Evolutionary conservation across 2,329 filamentous ascomycete species (phyloP), one percentile per base, ranked within the genome.

Genomic region (Karstenula rhodostoma): DNA sequence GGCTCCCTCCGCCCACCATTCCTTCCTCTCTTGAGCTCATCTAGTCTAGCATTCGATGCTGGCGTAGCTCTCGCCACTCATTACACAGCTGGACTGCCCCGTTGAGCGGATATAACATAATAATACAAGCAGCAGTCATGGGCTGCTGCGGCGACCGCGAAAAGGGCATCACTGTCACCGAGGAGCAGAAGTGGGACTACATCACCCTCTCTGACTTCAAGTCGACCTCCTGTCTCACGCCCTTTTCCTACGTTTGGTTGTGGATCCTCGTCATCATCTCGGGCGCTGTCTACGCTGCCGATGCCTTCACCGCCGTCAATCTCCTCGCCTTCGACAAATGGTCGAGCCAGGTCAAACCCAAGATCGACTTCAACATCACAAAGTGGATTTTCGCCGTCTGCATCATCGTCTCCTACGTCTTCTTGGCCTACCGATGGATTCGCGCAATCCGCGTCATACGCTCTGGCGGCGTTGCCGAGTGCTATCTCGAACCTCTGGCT

Each of bases 311-410:
- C 4, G 94, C 94, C 63, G 86, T 97, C 80, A 96, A 97, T 65
- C 84, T 99, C 43, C 86, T 99, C 53, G 91, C 86, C 58, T 97
- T 97, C 80, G 88, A 96, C 80, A 88, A 88, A 61, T 98, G 94
- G 94, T 92, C 92, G 1, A 92, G 91, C 56, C 85, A 92, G 67
- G 90, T 98, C 68, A 81, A 92, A 68, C 93, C 93, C 1, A 85
- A 87, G 43, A 90, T 98, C 66, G 86, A 89, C 3, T 88, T 96
- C 72, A 81, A 87, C 51, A 86, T 94, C 56, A 91, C 93, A 13
- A 96, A 95, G 81, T 97, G 94, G 93, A 94, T 99, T 76, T 99
- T 98, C 76, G 90, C 92, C 29, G 87, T 88, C 58, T 97, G 94
- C 77, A 98, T 99, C 74, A 90, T 98, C 65, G 84, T 95, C 37